Base-by-base conservation (phyloP, 257 asterid genomes). In the Rubia yunnanensis region DNA sequence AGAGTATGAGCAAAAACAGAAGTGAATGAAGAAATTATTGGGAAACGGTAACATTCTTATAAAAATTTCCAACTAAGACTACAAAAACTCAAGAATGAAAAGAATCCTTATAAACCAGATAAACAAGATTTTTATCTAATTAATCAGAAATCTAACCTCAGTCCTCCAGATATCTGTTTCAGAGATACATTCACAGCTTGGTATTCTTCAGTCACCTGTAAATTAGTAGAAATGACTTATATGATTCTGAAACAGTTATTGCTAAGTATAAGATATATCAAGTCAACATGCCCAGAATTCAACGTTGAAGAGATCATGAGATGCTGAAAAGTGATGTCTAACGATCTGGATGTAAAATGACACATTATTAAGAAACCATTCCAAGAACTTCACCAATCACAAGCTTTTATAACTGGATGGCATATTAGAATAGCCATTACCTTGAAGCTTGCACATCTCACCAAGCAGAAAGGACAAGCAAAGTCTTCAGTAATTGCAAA, bases 401-500 rank as follows among this genome's bases (percentile, higher is more conserved):
- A 4, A 28, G 34, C 18, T 58, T 52, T n/a, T 1, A 52, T 13
- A 20, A 57, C 23, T 2, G 22, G 20, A 44, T n/a, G 55, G 57
- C 58, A 26, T 60, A 67, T 60, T 66, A 74, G 34, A 71, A 71
- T 60, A 62, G 63, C 55, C 50, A 23, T 60, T 83, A 91, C 99
- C 99, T 94, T 88, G 72, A 79, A 91, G 86, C 95, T 88, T 68
- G 88, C 95, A 77, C 99, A 90, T 80, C 83, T 90, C 66, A 86
- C 95, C 92, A 94, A 88, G 82, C 99, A 94, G 82, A 94, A 88
- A 75, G 99, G 91, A 88, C 99, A 94, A 10, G 99, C 59, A 74
- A 94, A 94, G 81, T 94, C 98, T 78, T 94, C 99, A 15, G 98
- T 94, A 78, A 94, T 98, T 94, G 96, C 78, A 75, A 70, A 69